Evolutionary conservation across 2,329 filamentous ascomycete genomes (phyloP).

Genomic region (Chaetomium olivaceum): DNA sequence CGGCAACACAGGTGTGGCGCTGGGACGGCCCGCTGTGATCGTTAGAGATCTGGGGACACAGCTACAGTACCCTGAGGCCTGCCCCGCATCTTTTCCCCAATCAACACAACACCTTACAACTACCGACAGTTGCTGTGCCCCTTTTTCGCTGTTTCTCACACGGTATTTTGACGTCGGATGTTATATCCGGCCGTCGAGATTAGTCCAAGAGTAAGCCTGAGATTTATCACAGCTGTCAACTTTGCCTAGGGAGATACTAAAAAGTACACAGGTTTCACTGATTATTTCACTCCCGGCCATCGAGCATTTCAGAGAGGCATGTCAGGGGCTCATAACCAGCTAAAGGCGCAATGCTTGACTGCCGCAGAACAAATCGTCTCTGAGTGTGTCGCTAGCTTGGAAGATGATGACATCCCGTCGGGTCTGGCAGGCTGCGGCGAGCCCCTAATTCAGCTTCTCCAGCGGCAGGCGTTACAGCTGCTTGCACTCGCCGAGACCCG

Average conservation of each 20-base stretch:
- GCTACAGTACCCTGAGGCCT: too few species aligned
- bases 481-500: slow-evolving; percentile 19
- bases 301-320: background rate
- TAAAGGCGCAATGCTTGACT: slow-evolving; percentile 18
- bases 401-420: background rate
- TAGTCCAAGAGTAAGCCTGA: background rate
- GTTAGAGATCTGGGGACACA: background rate
- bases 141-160: too few species aligned
- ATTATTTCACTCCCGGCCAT: background rate
- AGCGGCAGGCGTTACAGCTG: slow-evolving; percentile 28
- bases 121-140: background rate
- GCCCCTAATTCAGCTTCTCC: slow-evolving; percentile 29
- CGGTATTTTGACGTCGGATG: background rate
- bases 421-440: slow-evolving; percentile 27
- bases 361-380: slow-evolving; percentile 26
- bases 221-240: background rate
- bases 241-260: background rate
- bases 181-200: background rate
- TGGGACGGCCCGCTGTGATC: slow-evolving; percentile 14
- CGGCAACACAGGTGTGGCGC: slow-evolving; percentile 11
- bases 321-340: background rate
- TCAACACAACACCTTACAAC: background rate
- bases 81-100: background rate
- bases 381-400: slow-evolving; percentile 23
- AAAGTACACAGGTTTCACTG: background rate